Evolutionary conservation across 2,329 filamentous ascomycete species (phyloP), one percentile per base, ranked within the genome.

Genomic region (Pochonia chlamydosporia): DNA sequence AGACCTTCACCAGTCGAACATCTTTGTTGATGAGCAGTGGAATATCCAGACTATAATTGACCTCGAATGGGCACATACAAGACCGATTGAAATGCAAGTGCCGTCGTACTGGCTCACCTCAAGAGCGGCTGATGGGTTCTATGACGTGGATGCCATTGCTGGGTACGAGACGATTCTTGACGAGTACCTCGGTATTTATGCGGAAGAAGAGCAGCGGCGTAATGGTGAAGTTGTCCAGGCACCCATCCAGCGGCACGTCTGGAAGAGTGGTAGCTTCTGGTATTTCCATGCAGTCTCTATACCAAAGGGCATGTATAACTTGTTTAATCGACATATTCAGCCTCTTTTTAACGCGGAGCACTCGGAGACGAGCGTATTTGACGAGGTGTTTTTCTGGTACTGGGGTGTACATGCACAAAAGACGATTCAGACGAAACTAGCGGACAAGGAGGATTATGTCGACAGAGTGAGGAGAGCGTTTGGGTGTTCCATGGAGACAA

Each of bases 1-100:
- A 18, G 61, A 68, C 46, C 48, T 67, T 14, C 56, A 66, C 50
- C 47, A 40, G 20, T 60, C 62, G 31, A 68, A 68, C 40, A 60
- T 69, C 24, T 57, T 68, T 24, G 61, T 67, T 10, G 62, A 68
- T 46, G 43, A 63, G 21, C 42, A 66, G 23, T 65, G 62, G 63
- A 64, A 68, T 41, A 53, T 68, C 25, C 63, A 54, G 9, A 54
- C 53, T 37, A 30, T 67, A 1, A 59, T 68, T 14, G 63, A 68
- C 48, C 56, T 63, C 18, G 63, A 67, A 52, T 68, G 60, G 63
- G 52, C 64, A 18, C 67, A 57, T 50, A 51, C 63, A 20, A 54
- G 56, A 4, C 56, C 56, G 1, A 16, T 42, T 9, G 52, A 58
- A 48, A 54, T 49, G 46, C 30, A 55, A 10, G 14, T 33, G 5